Conservation (phyloP, 1,284 basidiomycete genomes). For the Rhodotorula sp. region DNA sequence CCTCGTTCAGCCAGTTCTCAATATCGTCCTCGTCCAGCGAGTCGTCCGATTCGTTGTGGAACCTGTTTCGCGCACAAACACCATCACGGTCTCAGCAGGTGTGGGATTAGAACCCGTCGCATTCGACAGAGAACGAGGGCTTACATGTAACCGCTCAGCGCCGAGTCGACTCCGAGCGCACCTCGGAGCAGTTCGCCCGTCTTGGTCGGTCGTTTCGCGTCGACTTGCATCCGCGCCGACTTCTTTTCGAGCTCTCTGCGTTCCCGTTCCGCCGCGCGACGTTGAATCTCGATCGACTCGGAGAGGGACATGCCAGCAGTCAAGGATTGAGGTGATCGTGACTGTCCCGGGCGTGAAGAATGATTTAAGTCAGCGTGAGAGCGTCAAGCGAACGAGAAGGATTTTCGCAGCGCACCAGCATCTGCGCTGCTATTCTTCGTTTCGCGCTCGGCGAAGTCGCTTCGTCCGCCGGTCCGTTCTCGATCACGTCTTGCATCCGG, state of each 20-base stretch:
- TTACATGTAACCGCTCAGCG: slow-evolving; percentile 29
- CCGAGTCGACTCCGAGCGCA: slow-evolving; percentile 16
- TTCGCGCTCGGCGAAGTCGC: slow-evolving; percentile 23
- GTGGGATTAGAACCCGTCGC: not conserved
- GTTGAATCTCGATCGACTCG: slow-evolving; percentile 34
- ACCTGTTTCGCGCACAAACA: slow-evolving; percentile 5
- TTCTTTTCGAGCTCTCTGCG: not conserved
- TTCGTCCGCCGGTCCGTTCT: slow-evolving; percentile 5
- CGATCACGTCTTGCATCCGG: not conserved
- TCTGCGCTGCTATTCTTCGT: slow-evolving; percentile 23
- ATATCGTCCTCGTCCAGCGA: slow-evolving; percentile 19
- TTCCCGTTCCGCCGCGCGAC: slow-evolving; percentile 23
- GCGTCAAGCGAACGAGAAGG: not conserved
- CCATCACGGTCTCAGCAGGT: not conserved
- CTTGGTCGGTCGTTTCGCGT: slow-evolving; percentile 5
- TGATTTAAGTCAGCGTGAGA: not conserved
- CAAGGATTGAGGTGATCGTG: slow-evolving; percentile 1
- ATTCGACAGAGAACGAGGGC: not conserved
- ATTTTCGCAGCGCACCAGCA: slow-evolving; percentile 9
- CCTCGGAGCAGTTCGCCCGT: slow-evolving; percentile 15
- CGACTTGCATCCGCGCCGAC: slow-evolving; percentile 12
- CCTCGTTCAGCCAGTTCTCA: slow-evolving; percentile 11
- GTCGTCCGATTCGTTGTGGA: slow-evolving; percentile 18
- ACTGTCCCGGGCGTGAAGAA: not conserved
- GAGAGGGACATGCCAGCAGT: slow-evolving; percentile 22